Conservation (phyloP, 225 moss, liverwort and hornwort species). For the Marchantia paleacea region DNA sequence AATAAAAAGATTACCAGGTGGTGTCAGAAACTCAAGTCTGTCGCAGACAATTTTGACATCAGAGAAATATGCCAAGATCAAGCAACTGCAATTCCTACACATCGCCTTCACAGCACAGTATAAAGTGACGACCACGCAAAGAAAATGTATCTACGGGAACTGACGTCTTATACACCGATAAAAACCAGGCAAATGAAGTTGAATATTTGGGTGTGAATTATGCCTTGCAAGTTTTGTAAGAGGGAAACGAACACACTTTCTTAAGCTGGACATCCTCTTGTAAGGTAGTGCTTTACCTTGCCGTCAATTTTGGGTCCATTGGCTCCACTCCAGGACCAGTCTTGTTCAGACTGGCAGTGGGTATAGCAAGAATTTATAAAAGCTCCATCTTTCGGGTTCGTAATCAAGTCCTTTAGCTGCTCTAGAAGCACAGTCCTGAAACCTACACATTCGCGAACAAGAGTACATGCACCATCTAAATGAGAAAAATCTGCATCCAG, state of each 20-base stretch:
- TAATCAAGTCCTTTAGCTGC: constrained; percentile 12
- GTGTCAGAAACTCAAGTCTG: not conserved
- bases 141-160: not conserved
- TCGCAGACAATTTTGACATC: not conserved
- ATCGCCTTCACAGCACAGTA: not conserved
- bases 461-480: not conserved
- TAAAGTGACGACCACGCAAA: not conserved
- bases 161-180: not conserved
- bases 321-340: not conserved
- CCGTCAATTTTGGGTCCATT: constrained; percentile 15
- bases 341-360: constrained; percentile 30
- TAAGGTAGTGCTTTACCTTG: constrained; percentile 20
- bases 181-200: not conserved
- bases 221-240: too few species aligned
- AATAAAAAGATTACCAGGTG: not conserved
- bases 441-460: not conserved
- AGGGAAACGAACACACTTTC: too few species aligned
- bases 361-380: constrained; percentile 36
- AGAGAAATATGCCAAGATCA: not conserved
- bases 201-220: not conserved
- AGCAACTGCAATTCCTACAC: not conserved
- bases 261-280: not conserved
- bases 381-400: constrained; percentile 21
- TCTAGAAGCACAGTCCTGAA: constrained; percentile 25
- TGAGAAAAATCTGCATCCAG: not conserved